phyloP scores from a whole-genome alignment of 768 basidiomycete species.

The Galerina sulciceps region DNA sequence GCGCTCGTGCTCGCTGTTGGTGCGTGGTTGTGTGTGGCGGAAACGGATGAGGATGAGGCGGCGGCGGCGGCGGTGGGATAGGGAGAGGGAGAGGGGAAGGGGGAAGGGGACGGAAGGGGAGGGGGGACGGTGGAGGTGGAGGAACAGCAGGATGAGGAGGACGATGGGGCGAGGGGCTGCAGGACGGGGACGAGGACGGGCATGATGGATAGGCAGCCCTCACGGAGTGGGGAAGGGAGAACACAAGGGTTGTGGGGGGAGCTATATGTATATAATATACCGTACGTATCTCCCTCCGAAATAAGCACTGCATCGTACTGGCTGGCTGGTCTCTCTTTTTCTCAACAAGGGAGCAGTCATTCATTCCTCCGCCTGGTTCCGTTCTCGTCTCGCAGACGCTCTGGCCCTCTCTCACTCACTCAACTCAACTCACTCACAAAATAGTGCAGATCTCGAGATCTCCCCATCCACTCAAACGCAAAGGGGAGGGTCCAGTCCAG shows the following conservation, averaged over 20 bases:
- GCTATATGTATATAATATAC: not conserved
- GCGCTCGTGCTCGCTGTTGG: slow-evolving; percentile 17
- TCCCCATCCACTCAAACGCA: too few species aligned
- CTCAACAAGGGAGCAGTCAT: too few species aligned
- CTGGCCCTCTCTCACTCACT: too few species aligned
- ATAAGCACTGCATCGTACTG: too few species aligned
- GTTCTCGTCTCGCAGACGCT: too few species aligned
- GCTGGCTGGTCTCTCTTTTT: too few species aligned
- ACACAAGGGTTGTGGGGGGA: not conserved
- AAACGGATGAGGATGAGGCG: not conserved
- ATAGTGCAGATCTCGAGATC: too few species aligned
- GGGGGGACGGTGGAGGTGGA: slow-evolving; percentile 17
- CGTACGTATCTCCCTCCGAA: not conserved
- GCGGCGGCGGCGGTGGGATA: not conserved
- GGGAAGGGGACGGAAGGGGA: slow-evolving; percentile 13
- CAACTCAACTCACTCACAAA: too few species aligned
- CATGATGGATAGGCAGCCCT: slow-evolving; percentile 9
- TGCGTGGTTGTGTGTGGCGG: not conserved
- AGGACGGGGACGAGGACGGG: slow-evolving; percentile 12
- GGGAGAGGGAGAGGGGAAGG: slow-evolving; percentile 16
- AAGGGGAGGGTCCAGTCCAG: too few species aligned
- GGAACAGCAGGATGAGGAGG: slow-evolving; percentile 10
- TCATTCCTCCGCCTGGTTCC: too few species aligned
- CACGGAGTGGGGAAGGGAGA: not conserved
- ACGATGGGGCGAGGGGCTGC: too few species aligned